A percentile compares a stretch with the other conserved stretches of the same genome.
These are phyloP conservation scores for Choiromyces venosus DNA, from an alignment of 495 filamentous ascomycete genomes.

Conservation along the genomic window DNA sequence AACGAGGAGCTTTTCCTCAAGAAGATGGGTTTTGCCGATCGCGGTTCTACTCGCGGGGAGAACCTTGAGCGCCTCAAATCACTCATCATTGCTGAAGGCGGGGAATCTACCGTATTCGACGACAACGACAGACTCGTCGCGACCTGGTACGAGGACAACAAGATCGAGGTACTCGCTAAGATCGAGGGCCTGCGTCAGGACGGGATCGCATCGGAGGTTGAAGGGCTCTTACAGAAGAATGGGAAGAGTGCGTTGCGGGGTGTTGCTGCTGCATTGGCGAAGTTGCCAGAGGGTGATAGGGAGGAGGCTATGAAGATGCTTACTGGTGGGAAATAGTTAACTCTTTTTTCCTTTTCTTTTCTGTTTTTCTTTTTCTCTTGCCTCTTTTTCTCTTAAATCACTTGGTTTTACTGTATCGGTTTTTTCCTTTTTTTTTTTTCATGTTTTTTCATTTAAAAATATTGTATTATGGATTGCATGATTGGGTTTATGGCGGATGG, in stretches of 20 bases:
- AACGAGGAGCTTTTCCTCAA: constrained; percentile 95
- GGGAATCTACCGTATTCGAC: constrained; percentile 51
- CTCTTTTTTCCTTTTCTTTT: constrained; percentile 15
- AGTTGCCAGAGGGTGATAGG: constrained; percentile 79
- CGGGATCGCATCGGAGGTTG: constrained; percentile 70
- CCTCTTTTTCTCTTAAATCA: constrained; percentile 22
- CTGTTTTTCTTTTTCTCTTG: constrained; percentile 23
- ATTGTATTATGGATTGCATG: not conserved
- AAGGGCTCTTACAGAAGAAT: constrained; percentile 65
- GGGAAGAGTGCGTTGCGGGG: constrained; percentile 78
- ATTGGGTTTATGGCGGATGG: not conserved
- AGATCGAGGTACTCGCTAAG: constrained; percentile 69
- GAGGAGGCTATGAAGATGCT: constrained; percentile 78
- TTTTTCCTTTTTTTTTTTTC: constrained; percentile 6
- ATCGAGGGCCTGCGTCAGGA: constrained; percentile 75
- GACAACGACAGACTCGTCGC: constrained; percentile 75
- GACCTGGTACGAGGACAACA: constrained; percentile 96
- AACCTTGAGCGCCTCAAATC: constrained; percentile 41
- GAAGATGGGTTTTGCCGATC: constrained; percentile 61
- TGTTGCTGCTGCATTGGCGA: constrained; percentile 73
- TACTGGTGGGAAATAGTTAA: constrained; percentile 35
- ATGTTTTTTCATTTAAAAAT: constrained; percentile 5
- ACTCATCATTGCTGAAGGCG: constrained; percentile 34
- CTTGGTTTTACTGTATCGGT: constrained; percentile 4
- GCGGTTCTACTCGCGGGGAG: constrained; percentile 45